Evolutionary conservation across 257 asterid genomes (phyloP).

Genomic region (Echium plantagineum): DNA sequence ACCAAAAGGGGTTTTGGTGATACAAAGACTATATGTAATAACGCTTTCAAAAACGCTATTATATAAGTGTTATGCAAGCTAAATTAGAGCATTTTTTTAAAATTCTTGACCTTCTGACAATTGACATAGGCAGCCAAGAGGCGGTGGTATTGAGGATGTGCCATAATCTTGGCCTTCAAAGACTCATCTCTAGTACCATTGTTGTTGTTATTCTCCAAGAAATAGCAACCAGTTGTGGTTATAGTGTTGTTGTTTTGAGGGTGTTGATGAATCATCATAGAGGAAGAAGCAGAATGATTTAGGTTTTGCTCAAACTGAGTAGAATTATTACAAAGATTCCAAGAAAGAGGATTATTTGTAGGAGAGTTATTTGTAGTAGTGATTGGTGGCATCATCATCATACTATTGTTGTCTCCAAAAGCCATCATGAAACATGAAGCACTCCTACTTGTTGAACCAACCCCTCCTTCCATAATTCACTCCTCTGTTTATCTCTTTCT

Average conservation of each 20-base stretch:
- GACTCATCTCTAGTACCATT: conserved; percentile 20
- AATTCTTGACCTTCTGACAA: conserved; percentile 76
- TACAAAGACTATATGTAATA: too few species aligned
- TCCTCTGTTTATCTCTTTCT: conserved; percentile 3
- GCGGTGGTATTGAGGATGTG: conserved; percentile 85
- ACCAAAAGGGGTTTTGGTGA: background rate
- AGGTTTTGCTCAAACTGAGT: conserved; percentile 9
- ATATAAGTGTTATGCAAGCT: too few species aligned
- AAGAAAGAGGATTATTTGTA: conserved; percentile 25
- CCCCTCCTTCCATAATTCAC: conserved; percentile 22
- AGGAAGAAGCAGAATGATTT: conserved; percentile 9
- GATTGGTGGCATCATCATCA: conserved; percentile 47
- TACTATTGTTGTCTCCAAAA: conserved; percentile 32
- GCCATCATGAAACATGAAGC: conserved; percentile 31
- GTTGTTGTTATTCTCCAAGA: conserved; percentile 38
- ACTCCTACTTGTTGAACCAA: conserved; percentile 24
- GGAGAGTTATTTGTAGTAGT: conserved; percentile 16
- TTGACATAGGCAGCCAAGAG: conserved; percentile 69
- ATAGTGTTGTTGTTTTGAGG: conserved; percentile 7
- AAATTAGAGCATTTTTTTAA: too few species aligned
- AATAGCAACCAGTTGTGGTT: conserved; percentile 38
- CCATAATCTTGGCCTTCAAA: conserved; percentile 68
- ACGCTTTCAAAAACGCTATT: background rate
- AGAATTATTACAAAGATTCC: conserved; percentile 7
- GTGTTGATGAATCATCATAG: conserved; percentile 31